Evolutionary conservation across 305 asterid species (phyloP), one percentile per base, ranked within the genome.

Genomic region (Stenogyne calaminthoides): DNA sequence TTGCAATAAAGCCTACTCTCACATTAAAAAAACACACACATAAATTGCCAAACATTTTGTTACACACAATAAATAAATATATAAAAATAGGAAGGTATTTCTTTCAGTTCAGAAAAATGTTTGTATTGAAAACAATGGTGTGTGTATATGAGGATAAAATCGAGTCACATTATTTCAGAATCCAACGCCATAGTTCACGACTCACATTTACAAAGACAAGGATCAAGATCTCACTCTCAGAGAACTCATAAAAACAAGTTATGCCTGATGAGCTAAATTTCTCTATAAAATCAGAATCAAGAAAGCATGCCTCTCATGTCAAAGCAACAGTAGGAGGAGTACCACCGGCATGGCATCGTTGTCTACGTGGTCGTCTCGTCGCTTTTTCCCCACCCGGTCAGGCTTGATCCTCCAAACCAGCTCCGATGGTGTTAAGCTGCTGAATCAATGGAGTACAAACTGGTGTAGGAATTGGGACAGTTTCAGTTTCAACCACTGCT

Each of bases 331-430:
- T 37, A 44, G 84, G 76, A 79, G 84, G 79, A 84, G 85, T 89
- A 75, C 96, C 96, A 56, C 95, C 96, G 56, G 88, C 81, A 49
- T 91, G 93, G 82, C 91, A 92, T 73, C 99, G 83, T 62, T 92
- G 98, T 25, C 98, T 77, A 4, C 96, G 88, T 20, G 98, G 97
- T 63, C 99, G 92, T 68, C 99, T 88, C 37, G 98, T 84, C 32
- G 96, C n/a, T 95, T 82, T 95, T 95, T 46, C 98, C 99, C 99
- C 99, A 95, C 18, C 99, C 96, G 0, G 93, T 90, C 66, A 95
- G 78, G 79, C 93, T 92, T 76, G 76, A 7, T 95, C 97, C 83
- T 92, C 97, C 87, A 90, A 72, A 34, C 87, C 83, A 42, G 65
- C 84, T 76, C 82, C 96, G 44, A 83, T 76, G 61, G 79, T 84